Base-by-base conservation (phyloP, 2,329 filamentous ascomycete species). In the Sporothrix pallida region DNA sequence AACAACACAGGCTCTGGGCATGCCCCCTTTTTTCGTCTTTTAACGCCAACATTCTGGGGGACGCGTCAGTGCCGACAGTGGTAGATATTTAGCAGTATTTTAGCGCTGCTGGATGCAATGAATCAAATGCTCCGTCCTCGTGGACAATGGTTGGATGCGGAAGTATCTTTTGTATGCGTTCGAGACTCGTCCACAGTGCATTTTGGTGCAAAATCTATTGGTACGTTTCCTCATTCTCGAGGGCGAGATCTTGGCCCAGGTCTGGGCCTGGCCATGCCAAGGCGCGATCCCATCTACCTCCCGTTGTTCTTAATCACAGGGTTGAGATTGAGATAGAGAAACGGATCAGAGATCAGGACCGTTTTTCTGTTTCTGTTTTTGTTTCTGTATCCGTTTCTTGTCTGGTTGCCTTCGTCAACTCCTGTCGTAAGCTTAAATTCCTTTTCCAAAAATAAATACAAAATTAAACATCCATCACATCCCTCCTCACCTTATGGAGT, bases 251-350 rank as follows among this genome's bases (percentile, higher is more conserved):
- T 37, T 68, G 17, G 65, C 44, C 44, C 46, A 12, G 63, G 63
- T 63, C 72, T 70, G 67, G 72, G 20, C 72, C 65, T 70, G 54
- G 65, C 72, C 63, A 70, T 73, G 72, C 72, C 72, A 70, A 73
- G 72, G 50, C 63, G 44, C 72, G 54, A 69, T 63, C n/a, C 10
- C 44, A 52, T 52, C 54, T 46, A 58, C 31, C 69, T 71, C 54
- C 37, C 69, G 69, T 71, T n/a, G 69, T 71, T 71, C 69, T 44
- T 26, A 58, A 56, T 70, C 50, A 42, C 48, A 26, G 65, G 63
- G 20, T n/a, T 17, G 17, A 13, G 17, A 48, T 12, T 44, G 67
- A 52, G 26, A 52, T 4, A 54, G 15, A 20, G 7, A 15, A 17
- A 52, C 15, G 20, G 20, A 23, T 17, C 20, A 23, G 9, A 8